Percentiles rank a stretch among this genome's conserved stretches.
Evolutionary conservation across 164 flowering plant genomes (phyloP).

Genomic region (Sedum album): DNA sequence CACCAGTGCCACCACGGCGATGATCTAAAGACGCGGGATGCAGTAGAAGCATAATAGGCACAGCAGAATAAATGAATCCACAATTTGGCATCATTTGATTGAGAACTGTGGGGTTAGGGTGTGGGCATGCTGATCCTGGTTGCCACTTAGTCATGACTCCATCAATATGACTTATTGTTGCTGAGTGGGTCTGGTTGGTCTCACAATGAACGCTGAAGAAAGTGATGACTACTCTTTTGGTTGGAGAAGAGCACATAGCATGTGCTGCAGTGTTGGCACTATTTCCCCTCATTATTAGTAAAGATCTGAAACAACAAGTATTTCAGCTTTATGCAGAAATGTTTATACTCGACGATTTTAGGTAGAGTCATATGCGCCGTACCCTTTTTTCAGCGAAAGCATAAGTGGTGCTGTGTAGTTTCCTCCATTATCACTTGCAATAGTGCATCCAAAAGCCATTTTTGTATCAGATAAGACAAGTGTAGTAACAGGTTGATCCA

Average conservation of each 20-base stretch:
- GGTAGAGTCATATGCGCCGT: background rate
- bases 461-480: conserved; percentile 70
- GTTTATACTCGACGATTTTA: background rate
- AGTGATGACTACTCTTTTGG: conserved; percentile 65
- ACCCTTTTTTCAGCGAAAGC: conserved; percentile 85
- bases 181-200: conserved; percentile 25
- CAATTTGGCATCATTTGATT: conserved; percentile 46
- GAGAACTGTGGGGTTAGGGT: conserved; percentile 16
- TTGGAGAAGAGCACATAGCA: conserved; percentile 72
- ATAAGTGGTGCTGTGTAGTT: conserved; percentile 72
- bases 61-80: conserved; percentile 42
- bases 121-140: conserved; percentile 23
- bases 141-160: conserved; percentile 63
- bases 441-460: conserved; percentile 85
- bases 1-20: conserved; percentile 73
- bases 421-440: conserved; percentile 61
- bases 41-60: conserved; percentile 21
- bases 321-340: background rate
- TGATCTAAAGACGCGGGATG: conserved; percentile 51
- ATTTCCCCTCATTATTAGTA: conserved; percentile 83
- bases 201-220: conserved; percentile 60
- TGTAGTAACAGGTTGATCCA: conserved; percentile 84
- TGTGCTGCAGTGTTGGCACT: conserved; percentile 84
- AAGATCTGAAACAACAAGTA: conserved; percentile 42
- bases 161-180: conserved; percentile 20